Evolutionary conservation across 2,329 filamentous ascomycete species (phyloP).

Genomic region (Colletotrichum acutatum): DNA sequence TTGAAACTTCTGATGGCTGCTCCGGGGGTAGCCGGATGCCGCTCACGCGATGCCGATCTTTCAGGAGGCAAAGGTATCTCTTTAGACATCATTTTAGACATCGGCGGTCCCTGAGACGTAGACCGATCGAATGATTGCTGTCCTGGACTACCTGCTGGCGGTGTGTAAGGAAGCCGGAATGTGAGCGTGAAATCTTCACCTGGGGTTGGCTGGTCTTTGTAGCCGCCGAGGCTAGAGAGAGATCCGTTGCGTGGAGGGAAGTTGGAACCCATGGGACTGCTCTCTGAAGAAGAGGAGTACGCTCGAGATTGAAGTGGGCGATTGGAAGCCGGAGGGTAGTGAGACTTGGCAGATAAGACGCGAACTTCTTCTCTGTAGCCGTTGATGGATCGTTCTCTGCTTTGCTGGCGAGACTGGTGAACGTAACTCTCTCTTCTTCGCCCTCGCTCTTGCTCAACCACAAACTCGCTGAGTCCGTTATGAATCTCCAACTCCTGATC

Average conservation of each 20-base stretch:
- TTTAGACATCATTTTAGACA: background rate
- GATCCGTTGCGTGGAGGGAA: slow-evolving; percentile 19
- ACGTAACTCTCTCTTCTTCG: slow-evolving; percentile 33
- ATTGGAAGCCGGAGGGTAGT: slow-evolving; percentile 33
- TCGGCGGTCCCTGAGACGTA: background rate
- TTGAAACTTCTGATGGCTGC: slow-evolving; percentile 41
- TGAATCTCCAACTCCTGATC: slow-evolving; percentile 11
- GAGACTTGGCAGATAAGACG: slow-evolving; percentile 31
- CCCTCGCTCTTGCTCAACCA: slow-evolving; percentile 22
- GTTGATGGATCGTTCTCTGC: slow-evolving; percentile 31
- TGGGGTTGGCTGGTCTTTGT: background rate
- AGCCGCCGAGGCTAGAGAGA: background rate
- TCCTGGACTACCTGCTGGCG: slow-evolving; percentile 19
- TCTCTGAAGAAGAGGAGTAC: slow-evolving; percentile 21
- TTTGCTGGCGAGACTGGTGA: slow-evolving; percentile 33
- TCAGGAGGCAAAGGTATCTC: slow-evolving; percentile 11
- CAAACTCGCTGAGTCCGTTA: slow-evolving; percentile 22
- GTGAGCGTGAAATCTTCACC: slow-evolving; percentile 21
- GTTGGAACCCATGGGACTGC: slow-evolving; percentile 7
- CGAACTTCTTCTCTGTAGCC: slow-evolving; percentile 31
- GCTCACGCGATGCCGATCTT: slow-evolving; percentile 6
- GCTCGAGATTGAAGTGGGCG: slow-evolving; percentile 24
- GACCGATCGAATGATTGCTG: slow-evolving; percentile 23
- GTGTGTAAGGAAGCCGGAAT: slow-evolving; percentile 32
- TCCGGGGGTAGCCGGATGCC: slow-evolving; percentile 8